These are phyloP conservation scores for Candida ipomoeae DNA, from an alignment of 805 yeast species.

Conservation along the genomic window DNA sequence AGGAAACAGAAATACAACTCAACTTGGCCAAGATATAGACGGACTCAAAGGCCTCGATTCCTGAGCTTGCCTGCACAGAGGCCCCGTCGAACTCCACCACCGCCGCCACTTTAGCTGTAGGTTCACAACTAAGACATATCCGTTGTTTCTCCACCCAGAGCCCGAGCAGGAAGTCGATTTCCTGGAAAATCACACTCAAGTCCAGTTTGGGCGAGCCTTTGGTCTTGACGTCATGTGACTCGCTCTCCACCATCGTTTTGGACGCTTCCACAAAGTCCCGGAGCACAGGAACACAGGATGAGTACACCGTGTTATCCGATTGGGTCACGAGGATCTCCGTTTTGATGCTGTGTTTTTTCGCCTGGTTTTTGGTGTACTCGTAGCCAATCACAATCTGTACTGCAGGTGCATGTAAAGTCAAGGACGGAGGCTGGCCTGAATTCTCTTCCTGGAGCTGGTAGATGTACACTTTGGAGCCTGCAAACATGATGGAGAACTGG, in stretches of 20 bases:
- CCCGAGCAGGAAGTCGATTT: constrained; percentile 59
- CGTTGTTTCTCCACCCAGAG: constrained; percentile 69
- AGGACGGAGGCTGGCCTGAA: constrained; percentile 39
- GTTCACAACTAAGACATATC: constrained; percentile 82
- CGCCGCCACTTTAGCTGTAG: constrained; percentile 89
- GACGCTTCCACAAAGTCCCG: constrained; percentile 52
- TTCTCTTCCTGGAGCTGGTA: constrained; percentile 42
- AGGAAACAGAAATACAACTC: constrained; percentile 58
- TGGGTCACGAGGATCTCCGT: constrained; percentile 59
- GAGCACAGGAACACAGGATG: constrained; percentile 77
- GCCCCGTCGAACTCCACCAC: constrained; percentile 69
- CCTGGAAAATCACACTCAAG: constrained; percentile 39
- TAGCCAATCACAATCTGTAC: constrained; percentile 58
- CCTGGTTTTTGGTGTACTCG: constrained; percentile 28
- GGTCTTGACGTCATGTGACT: not conserved
- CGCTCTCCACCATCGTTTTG: constrained; percentile 43
- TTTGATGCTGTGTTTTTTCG: constrained; percentile 42
- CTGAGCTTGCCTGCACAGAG: constrained; percentile 53
- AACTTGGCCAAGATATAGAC: constrained; percentile 34
- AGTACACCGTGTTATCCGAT: constrained; percentile 65
- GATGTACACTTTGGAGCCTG: constrained; percentile 62
- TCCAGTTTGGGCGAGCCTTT: constrained; percentile 23
- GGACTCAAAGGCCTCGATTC: constrained; percentile 16
- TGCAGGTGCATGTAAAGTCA: constrained; percentile 72
- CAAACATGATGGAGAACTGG: constrained; percentile 54